Evolutionary conservation across 371 early-diverging fungal species (phyloP).

Genomic region (Cokeromyces recurvatus): DNA sequence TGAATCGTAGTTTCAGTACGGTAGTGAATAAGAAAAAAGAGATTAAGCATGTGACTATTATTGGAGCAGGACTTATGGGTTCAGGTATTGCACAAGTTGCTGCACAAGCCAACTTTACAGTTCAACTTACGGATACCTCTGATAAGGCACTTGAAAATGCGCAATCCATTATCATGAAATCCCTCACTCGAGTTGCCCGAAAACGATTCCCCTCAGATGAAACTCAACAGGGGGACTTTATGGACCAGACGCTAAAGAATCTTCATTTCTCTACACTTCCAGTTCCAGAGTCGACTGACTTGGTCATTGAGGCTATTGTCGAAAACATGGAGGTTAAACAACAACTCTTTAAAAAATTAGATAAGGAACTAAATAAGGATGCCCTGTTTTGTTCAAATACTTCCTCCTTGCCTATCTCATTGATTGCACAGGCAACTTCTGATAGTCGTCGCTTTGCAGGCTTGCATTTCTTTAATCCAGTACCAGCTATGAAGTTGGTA

Average conservation of each 20-base stretch:
- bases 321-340: slow-evolving; percentile 90
- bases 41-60: slow-evolving; percentile 63
- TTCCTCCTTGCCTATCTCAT: slow-evolving; percentile 78
- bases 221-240: slow-evolving; percentile 54
- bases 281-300: slow-evolving; percentile 56
- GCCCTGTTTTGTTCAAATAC: slow-evolving; percentile 92
- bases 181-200: slow-evolving; percentile 84
- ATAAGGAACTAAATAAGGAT: slow-evolving; percentile 65
- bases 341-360: slow-evolving; percentile 66
- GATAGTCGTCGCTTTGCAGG: slow-evolving; percentile 73
- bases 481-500: slow-evolving; percentile 96
- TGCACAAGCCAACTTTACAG: slow-evolving; percentile 75
- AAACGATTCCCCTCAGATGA: slow-evolving; percentile 79
- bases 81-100: slow-evolving; percentile 95
- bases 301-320: slow-evolving; percentile 93
- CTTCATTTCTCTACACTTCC: slow-evolving; percentile 54
- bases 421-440: slow-evolving; percentile 72
- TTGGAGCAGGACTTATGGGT: slow-evolving; percentile 92
- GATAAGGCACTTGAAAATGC: slow-evolving; percentile 74
- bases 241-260: slow-evolving; percentile 59
- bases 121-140: slow-evolving; percentile 85
- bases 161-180: slow-evolving; percentile 69
- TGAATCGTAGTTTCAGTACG: too few species aligned
- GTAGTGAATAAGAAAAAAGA: slow-evolving; percentile 23
- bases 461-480: slow-evolving; percentile 96